A percentile compares a stretch with the other conserved stretches of the same genome.
Conservation (phyloP, 1,139 yeast species). For the Protomyces inundatus region DNA sequence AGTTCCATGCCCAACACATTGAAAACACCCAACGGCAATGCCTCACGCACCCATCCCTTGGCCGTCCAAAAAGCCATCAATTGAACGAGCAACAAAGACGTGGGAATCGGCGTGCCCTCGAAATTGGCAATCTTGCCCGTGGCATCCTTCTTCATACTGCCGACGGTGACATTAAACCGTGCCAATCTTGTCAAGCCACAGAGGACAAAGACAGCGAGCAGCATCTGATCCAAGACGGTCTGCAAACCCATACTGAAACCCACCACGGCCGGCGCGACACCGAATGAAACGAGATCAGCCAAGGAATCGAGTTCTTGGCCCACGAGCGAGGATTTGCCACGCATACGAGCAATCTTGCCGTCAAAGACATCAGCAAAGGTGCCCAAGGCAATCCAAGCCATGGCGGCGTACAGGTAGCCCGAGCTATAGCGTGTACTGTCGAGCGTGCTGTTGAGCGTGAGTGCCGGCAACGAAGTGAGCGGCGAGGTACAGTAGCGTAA, state of each 20-base stretch:
- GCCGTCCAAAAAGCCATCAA: slow-evolving; percentile 62
- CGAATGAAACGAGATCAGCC: slow-evolving; percentile 66
- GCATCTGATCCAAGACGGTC: slow-evolving; percentile 69
- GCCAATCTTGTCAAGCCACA: slow-evolving; percentile 94
- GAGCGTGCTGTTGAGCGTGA: slow-evolving; percentile 84
- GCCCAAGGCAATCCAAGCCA: slow-evolving; percentile 51
- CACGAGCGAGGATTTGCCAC: slow-evolving; percentile 87
- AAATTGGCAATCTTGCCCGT: slow-evolving; percentile 75
- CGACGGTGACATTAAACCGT: slow-evolving; percentile 88
- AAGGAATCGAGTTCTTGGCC: slow-evolving; percentile 96
- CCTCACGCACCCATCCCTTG: slow-evolving; percentile 40
- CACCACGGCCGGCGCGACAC: slow-evolving; percentile 55
- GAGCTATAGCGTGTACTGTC: slow-evolving; percentile 41
- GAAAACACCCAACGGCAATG: slow-evolving; percentile 61
- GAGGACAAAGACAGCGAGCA: slow-evolving; percentile 77
- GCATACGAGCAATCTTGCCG: slow-evolving; percentile 91
- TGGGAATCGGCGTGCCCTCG: slow-evolving; percentile 95
- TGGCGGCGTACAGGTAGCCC: slow-evolving; percentile 20
- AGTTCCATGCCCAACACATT: slow-evolving; percentile 59
- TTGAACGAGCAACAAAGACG: slow-evolving; percentile 68
- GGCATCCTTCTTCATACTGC: slow-evolving; percentile 83
- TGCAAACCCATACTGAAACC: slow-evolving; percentile 89
- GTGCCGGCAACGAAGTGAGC: slow-evolving; percentile 50
- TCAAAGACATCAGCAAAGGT: slow-evolving; percentile 92
- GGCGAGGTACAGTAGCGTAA: slow-evolving; percentile 70